Base-by-base conservation (phyloP, 2,329 filamentous ascomycete species). In the Phyllosticta capitalensis region DNA sequence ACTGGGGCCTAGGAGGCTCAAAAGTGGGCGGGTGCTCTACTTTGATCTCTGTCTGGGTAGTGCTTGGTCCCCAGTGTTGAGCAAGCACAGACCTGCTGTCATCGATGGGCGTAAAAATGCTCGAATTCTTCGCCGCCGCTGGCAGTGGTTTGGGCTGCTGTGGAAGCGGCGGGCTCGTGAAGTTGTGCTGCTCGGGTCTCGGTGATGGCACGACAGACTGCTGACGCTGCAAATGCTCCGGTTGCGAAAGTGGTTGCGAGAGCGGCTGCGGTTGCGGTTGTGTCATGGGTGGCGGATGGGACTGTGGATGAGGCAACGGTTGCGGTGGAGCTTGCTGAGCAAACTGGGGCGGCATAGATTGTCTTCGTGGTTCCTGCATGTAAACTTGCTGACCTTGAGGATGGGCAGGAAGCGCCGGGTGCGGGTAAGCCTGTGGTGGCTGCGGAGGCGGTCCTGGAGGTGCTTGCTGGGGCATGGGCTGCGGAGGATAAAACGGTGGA, bases 51-150 rank as follows among this genome's bases (percentile, higher is more conserved):
- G 78, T 78, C 54, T 79, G 72, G 54, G 84, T 83, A 2, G 82
- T 79, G 9, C 83, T 68, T 9, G 55, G 64, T 24, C 76, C 77
- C 77, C 77, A 86, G 71, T 96, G 91, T 64, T 92, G 89, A 12
- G 90, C 90, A 51, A 96, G 76, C 61, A 96, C 87, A 1, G 92
- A 96, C 54, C 89, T 83, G 66, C 88, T 91, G 70, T 96, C 92
- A 67, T 97, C 94, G 63, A 99, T 95, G 0, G 94, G 94, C 0
- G 94, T 99, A 70, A 97, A 97, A 61, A 99, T 97, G 72, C 92
- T 96, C 70, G 92, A 87, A 21, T 87, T 87, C 71, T 92, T 92
- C 33, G 80, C 74, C 33, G 76, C 73, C 20, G 69, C 75, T 7
- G 80, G 78, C 2, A 82, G 66, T 5, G 89, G 86, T 67, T 87